A percentile compares a stretch with the other conserved stretches of the same genome.
Conservation (phyloP, 1,284 basidiomycete species). For the Tilletia caries region DNA sequence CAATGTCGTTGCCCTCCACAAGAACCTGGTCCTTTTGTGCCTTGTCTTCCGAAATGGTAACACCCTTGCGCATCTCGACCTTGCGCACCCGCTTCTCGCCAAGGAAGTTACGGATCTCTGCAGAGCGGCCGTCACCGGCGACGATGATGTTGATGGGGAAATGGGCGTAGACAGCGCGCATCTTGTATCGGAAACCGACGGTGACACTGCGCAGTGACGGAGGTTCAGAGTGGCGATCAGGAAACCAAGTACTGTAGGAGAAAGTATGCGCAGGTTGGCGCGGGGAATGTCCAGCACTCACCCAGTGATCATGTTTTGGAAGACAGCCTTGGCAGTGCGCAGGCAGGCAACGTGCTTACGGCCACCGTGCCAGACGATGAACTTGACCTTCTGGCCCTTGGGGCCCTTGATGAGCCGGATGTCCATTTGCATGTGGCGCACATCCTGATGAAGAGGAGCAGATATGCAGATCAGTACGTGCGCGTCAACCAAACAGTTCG, state of each 20-base stretch:
- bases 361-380: conserved; percentile 96
- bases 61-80: conserved; percentile 86
- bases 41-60: conserved; percentile 83
- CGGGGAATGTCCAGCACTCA: neutral
- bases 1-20: conserved; percentile 60
- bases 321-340: conserved; percentile 88
- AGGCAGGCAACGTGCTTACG: conserved; percentile 99
- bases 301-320: conserved; percentile 95
- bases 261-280: neutral
- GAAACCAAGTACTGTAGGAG: neutral
- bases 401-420: conserved; percentile 56
- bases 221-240: neutral
- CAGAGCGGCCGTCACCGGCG: conserved; percentile 69
- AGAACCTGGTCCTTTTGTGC: conserved; percentile 75
- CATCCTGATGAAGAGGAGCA: conserved; percentile 28
- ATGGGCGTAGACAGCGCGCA: conserved; percentile 86
- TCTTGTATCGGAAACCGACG: conserved; percentile 72
- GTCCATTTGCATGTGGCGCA: conserved; percentile 55
- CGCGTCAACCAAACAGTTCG: neutral
- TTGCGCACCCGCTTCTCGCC: conserved; percentile 88
- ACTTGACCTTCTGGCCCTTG: conserved; percentile 70
- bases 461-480: neutral
- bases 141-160: conserved; percentile 99
- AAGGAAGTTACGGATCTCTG: conserved; percentile 98
- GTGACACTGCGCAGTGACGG: conserved; percentile 56